These are phyloP conservation scores for Ascochyta lentis DNA, from an alignment of 2,329 filamentous ascomycete species.

Conservation along the genomic window DNA sequence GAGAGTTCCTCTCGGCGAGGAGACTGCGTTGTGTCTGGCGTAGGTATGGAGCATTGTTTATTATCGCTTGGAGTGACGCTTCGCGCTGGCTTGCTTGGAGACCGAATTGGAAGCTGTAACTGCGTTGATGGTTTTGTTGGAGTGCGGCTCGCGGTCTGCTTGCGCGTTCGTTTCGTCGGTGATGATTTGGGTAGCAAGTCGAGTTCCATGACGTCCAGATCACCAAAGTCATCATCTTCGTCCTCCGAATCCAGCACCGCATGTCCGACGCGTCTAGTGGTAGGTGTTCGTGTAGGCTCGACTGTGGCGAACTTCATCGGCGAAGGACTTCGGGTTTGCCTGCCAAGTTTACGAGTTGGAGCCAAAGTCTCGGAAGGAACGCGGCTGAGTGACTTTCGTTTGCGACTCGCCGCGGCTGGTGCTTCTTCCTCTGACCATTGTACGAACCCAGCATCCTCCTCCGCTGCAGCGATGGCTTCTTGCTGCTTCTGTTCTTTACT, in stretches of 20 bases:
- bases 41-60: slow-evolving; percentile 27
- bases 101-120: slow-evolving; percentile 31
- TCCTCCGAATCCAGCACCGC: slow-evolving; percentile 43
- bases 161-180: slow-evolving; percentile 12
- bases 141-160: slow-evolving; percentile 23
- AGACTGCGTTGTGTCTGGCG: slow-evolving; percentile 29
- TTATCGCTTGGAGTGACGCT: slow-evolving; percentile 23
- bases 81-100: slow-evolving; percentile 33
- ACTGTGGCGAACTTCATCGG: slow-evolving; percentile 19
- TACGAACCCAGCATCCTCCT: slow-evolving; percentile 20
- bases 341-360: slow-evolving; percentile 41
- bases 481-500: slow-evolving; percentile 5
- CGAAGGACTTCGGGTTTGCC: slow-evolving; percentile 30
- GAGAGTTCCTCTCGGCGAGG: slow-evolving; percentile 16
- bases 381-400: slow-evolving; percentile 42
- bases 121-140: slow-evolving; percentile 16
- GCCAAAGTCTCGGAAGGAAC: slow-evolving; percentile 33
- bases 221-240: slow-evolving; percentile 35
- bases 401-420: slow-evolving; percentile 25
- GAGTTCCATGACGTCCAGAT: slow-evolving; percentile 37
- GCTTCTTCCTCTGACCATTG: slow-evolving; percentile 25
- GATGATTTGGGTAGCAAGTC: slow-evolving; percentile 23
- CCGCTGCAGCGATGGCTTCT: slow-evolving; percentile 1
- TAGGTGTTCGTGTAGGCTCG: slow-evolving; percentile 18
- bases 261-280: slow-evolving; percentile 24